Evolutionary conservation across 2,329 filamentous ascomycete genomes (phyloP), one percentile per base, ranked within the genome.

Genomic region (Pseudocercospora vitis): DNA sequence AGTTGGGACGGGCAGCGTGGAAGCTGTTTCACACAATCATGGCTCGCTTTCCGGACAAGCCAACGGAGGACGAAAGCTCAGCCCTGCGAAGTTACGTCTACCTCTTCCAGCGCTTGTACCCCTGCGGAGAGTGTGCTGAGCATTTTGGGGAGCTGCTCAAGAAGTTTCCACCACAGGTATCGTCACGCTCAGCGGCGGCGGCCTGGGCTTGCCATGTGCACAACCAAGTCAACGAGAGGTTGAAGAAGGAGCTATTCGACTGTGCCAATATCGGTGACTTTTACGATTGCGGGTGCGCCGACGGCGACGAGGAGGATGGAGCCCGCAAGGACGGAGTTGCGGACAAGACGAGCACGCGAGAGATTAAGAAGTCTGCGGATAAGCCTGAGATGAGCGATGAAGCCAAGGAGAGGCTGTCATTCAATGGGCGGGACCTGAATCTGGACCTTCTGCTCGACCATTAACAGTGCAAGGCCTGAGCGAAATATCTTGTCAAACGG

Each of bases 121-220:
- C 83, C 52, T 86, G 83, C 68, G 83, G 83, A 68, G 83, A 86
- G 71, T 86, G 83, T 67, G 83, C 83, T 7, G 73, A 77, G 56
- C 83, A 86, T 66, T 86, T 86, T 67, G 78, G 81, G 57, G 71
- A 78, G 59, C 78, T 85, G 58, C 68, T 86, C 28, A 76, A 78
- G 62, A 81, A 83, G 61, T 86, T 81, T 61, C 83, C 83, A 33
- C 83, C 83, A 11, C 83, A 86, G 64, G 82, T 84, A 12, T 81
- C 79, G 4, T 83, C 81, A 18, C 76, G 83, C 35, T 79, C 78
- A 50, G 77, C 79, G 1, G 83, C 83, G n/a, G 81, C 83, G 2
- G 82, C 78, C 23, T 86, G 83, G 83, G 83, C 79, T 7, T 86
- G 83, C 66, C 82, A 83, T 64, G 80, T 86, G 33, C 83, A 86